phyloP scores from a whole-genome alignment of 164 flowering plant species.

The Paratinospora sagittata region DNA sequence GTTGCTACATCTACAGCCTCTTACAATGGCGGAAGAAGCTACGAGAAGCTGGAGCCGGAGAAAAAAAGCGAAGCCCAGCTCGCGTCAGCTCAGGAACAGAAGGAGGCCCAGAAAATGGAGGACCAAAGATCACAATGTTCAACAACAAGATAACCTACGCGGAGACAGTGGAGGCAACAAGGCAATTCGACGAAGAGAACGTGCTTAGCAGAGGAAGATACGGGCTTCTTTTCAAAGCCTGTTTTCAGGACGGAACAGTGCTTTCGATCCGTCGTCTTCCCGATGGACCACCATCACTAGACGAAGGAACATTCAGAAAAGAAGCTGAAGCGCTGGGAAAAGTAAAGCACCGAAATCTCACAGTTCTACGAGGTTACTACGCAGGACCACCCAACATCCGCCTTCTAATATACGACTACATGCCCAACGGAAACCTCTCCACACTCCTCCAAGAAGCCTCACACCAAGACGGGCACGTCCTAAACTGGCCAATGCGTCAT shows the following conservation, averaged over 20 bases:
- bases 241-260: constrained; percentile 68
- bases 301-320: constrained; percentile 44
- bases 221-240: constrained; percentile 78
- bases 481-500: constrained; percentile 98
- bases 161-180: constrained; percentile 76
- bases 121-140: constrained; percentile 81
- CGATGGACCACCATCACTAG: constrained; percentile 33
- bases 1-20: constrained; percentile 52
- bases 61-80: constrained; percentile 69
- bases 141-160: constrained; percentile 60
- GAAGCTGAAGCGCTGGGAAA: constrained; percentile 77
- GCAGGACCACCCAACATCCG: constrained; percentile 68
- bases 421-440: constrained; percentile 91
- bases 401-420: constrained; percentile 84
- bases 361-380: constrained; percentile 88
- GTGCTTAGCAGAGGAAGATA: constrained; percentile 61
- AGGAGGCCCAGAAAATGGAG: constrained; percentile 53
- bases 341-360: constrained; percentile 74
- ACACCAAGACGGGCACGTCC: constrained; percentile 87
- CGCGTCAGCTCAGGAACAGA: constrained; percentile 49
- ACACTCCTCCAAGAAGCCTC: constrained; percentile 91
- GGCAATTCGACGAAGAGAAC: constrained; percentile 87
- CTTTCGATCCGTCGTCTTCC: constrained; percentile 72
- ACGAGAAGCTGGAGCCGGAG: constrained; percentile 38
- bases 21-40: constrained; percentile 56